Conservation (phyloP, 164 flowering plant species). For the Warburgia ugandensis region DNA sequence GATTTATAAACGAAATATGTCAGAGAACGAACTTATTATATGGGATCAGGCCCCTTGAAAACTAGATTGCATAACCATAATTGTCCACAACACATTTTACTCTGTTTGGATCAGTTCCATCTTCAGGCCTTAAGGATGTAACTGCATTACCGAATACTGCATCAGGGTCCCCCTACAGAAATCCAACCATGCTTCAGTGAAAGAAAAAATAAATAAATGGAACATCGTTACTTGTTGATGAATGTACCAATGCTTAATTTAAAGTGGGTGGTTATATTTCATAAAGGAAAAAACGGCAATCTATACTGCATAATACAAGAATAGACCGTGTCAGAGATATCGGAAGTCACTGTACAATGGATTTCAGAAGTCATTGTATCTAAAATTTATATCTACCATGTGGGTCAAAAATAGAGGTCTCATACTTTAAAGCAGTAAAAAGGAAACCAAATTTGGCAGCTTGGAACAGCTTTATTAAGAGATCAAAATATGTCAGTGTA, state of each 20-base stretch:
- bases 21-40: constrained; percentile 62
- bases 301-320: too few species aligned
- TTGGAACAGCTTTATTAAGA: too few species aligned
- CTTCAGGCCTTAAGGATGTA: constrained; percentile 80
- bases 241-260: background rate
- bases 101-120: constrained; percentile 81
- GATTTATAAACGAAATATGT: too few species aligned
- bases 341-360: too few species aligned
- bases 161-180: constrained; percentile 75
- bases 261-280: background rate
- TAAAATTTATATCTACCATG: too few species aligned
- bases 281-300: background rate
- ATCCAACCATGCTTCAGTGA: constrained; percentile 1
- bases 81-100: constrained; percentile 90
- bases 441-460: background rate
- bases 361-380: too few species aligned
- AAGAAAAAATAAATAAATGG: background rate
- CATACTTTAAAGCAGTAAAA: background rate
- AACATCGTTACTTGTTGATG: too few species aligned
- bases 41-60: constrained; percentile 90
- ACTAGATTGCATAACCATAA: constrained; percentile 88
- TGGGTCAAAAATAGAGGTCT: too few species aligned
- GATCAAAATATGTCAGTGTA: too few species aligned
- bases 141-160: constrained; percentile 99
- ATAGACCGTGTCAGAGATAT: too few species aligned